Base-by-base conservation (phyloP, 805 yeast species). In the Suhomyces pyralidae region DNA sequence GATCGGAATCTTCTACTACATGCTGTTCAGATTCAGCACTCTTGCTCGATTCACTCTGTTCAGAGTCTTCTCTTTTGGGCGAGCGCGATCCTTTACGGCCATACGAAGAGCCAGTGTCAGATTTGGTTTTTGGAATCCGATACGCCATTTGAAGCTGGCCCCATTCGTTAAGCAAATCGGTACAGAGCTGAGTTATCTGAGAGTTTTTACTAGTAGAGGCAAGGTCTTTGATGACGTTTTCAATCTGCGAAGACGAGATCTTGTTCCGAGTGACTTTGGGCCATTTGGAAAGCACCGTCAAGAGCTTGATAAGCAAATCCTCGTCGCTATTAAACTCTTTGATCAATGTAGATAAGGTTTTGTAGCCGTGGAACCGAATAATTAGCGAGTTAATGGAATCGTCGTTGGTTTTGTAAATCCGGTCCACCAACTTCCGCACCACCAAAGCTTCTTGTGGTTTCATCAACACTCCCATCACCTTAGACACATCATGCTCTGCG, bases 281-380 rank as follows among this genome's bases (percentile, higher is more conserved):
- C 80, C 80, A 75, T 52, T 67, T 67, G 26, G 64, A 62, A 73
- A 94, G 74, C 19, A 90, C 80, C 45, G 74, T 76, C 45, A 93
- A 70, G 15, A 89, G 78, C 59, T 76, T 67, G 3, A 61, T 55
- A 5, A 81, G 71, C 45, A 86, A 64, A 0, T 68, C 72, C 22
- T 70, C 75, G 52, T 78, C 78, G 30, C 34, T 46, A 12, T 59
- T 59, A 48, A 58, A 59, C 9, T 70, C 73, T 55, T 77, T 76
- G 49, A 91, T 63, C 5, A 89, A 70, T 12, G 84, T 80, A 14
- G 88, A 81, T 49, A 92, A 74, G 17, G 94, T 84, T 62, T 85
- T 85, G 68, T 90, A 88, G 10, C 98, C 99, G 66, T 92, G 99
- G 62, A 90, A 77, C 55, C 85, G 80, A 61, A 90, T 82, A 43